A percentile compares a stretch with the other conserved stretches of the same genome.
These are phyloP conservation scores for Neonectria neomacrospora DNA, from an alignment of 2,329 filamentous ascomycete genomes.

Conservation along the genomic window DNA sequence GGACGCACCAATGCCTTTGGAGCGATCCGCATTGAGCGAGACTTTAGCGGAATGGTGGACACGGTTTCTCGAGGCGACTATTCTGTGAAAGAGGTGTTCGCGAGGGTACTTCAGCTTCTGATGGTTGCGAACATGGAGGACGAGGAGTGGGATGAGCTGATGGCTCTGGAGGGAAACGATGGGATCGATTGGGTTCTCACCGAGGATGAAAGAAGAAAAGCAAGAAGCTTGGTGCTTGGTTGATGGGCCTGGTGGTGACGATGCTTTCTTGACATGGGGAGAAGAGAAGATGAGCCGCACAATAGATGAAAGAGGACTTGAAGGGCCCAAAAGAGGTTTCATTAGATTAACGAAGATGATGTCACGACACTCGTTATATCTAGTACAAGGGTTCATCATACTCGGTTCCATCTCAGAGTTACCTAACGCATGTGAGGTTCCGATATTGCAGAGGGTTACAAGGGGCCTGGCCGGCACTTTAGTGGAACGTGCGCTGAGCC, in stretches of 20 bases:
- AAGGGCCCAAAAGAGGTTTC: not conserved
- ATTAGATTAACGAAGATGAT: constrained; percentile 1
- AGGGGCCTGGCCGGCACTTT: not conserved
- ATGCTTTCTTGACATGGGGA: constrained; percentile 20
- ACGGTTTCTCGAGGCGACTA: constrained; percentile 78
- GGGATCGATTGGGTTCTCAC: constrained; percentile 78
- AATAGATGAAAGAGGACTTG: constrained; percentile 28
- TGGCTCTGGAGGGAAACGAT: constrained; percentile 62
- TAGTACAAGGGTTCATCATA: not conserved
- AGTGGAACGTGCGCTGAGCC: constrained; percentile 23
- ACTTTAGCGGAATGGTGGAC: constrained; percentile 80
- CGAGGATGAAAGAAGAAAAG: constrained; percentile 77
- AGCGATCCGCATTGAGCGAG: constrained; percentile 84
- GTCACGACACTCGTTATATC: not conserved
- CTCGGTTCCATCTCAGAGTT: no score
- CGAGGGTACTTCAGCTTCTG: constrained; percentile 80
- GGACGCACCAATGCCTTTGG: constrained; percentile 84
- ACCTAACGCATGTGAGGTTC: not conserved
- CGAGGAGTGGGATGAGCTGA: constrained; percentile 89
- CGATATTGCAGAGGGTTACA: no score
- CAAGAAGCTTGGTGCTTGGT: constrained; percentile 72
- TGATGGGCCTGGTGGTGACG: constrained; percentile 27
- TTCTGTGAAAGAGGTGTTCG: constrained; percentile 80
- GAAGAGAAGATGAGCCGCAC: constrained; percentile 19
- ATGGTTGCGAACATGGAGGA: constrained; percentile 95